Percentiles rank a stretch among this genome's conserved stretches.
Evolutionary conservation across 2,329 filamentous ascomycete species (phyloP).

Genomic region (Colletotrichum godetiae): DNA sequence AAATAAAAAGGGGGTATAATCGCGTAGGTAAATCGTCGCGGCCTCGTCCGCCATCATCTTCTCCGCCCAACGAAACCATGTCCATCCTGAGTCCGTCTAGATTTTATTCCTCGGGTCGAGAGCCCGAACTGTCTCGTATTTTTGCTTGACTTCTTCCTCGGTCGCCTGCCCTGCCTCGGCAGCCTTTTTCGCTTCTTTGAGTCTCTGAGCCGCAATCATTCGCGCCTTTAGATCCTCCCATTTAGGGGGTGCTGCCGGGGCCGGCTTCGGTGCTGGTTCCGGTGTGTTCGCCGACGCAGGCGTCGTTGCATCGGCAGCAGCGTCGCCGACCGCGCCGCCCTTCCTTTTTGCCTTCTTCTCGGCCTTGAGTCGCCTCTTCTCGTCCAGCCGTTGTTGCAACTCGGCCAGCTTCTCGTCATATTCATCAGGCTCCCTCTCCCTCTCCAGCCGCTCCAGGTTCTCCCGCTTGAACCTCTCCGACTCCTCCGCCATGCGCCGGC

Average conservation of each 20-base stretch:
- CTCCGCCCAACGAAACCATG: not conserved
- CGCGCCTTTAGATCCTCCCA: slow-evolving; percentile 37
- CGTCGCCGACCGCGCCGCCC: slow-evolving; percentile 5
- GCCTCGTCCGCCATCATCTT: not conserved
- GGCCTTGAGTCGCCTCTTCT: slow-evolving; percentile 51
- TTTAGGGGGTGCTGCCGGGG: slow-evolving; percentile 10
- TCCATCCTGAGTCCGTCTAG: not conserved
- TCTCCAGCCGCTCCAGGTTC: slow-evolving; percentile 40
- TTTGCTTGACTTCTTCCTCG: slow-evolving; percentile 47
- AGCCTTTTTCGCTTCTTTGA: slow-evolving; percentile 63
- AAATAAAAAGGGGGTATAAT: slow-evolving; percentile 32
- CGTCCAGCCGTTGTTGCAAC: slow-evolving; percentile 43
- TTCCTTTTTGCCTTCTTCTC: slow-evolving; percentile 49
- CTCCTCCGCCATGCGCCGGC: slow-evolving; percentile 50
- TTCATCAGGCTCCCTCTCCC: slow-evolving; percentile 49
- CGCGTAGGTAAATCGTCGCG: slow-evolving; percentile 5
- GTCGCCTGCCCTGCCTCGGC: slow-evolving; percentile 61
- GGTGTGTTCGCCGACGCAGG: not conserved
- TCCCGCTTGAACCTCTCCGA: slow-evolving; percentile 53
- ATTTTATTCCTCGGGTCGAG: not conserved
- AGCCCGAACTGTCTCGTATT: slow-evolving; percentile 36
- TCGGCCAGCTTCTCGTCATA: slow-evolving; percentile 37
- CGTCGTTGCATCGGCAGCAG: not conserved
- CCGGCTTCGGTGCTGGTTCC: not conserved
- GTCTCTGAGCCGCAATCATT: slow-evolving; percentile 51